Conservation (phyloP, 1,139 yeast species). For the Yamadazyma blattariae region DNA sequence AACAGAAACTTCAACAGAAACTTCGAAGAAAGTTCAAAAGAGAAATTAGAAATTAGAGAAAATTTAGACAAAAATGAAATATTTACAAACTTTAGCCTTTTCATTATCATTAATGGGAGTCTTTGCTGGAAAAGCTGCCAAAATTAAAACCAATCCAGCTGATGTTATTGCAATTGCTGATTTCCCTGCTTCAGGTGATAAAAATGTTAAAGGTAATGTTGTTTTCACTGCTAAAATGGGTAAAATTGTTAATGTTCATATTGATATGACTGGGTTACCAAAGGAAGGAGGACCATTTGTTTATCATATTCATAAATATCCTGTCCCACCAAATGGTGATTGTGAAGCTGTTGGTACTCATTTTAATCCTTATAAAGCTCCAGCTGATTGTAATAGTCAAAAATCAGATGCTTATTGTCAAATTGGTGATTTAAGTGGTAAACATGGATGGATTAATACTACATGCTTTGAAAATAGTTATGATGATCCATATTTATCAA, state of each 20-base stretch:
- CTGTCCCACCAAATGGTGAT: constrained; percentile 40
- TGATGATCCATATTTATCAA: constrained; percentile 52
- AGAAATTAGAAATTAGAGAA: no score
- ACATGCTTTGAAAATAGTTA: constrained; percentile 54
- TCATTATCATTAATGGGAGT: constrained; percentile 7
- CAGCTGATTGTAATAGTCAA: constrained; percentile 40
- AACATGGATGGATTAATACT: constrained; percentile 57
- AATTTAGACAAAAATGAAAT: not conserved
- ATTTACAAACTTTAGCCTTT: constrained; percentile 1
- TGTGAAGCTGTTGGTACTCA: constrained; percentile 52
- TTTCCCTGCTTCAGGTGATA: constrained; percentile 46
- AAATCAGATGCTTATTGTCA: constrained; percentile 52
- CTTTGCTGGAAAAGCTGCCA: constrained; percentile 38
- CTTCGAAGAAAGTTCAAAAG: no score
- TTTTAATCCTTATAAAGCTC: constrained; percentile 53
- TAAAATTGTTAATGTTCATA: constrained; percentile 53
- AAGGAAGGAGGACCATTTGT: constrained; percentile 54
- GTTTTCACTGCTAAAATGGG: constrained; percentile 46
- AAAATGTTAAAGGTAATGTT: constrained; percentile 45
- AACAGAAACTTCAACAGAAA: no score
- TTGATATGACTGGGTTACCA: constrained; percentile 59
- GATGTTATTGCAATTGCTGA: constrained; percentile 56
- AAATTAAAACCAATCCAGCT: constrained; percentile 39
- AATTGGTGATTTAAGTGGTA: constrained; percentile 63
- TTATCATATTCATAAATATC: constrained; percentile 54